A percentile compares a stretch with the other conserved stretches of the same genome.
phyloP scores from a whole-genome alignment of 257 asterid genomes.

The Linaria vulgaris region DNA sequence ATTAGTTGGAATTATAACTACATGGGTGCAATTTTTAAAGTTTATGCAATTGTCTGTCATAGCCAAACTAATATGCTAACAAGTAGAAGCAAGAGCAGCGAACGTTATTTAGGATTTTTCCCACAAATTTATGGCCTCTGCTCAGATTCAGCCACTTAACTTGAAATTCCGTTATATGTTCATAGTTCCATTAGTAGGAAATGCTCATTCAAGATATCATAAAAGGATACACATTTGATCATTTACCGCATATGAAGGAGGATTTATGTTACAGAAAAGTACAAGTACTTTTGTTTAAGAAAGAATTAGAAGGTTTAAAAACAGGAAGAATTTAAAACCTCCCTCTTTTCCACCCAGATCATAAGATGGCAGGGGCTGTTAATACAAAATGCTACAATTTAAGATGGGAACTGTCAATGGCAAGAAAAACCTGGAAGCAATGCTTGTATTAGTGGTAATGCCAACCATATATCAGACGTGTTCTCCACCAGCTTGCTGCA shows the following conservation, averaged over 20 bases:
- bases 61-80: no score
- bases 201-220: no score
- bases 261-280: background rate
- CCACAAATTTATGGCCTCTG: no score
- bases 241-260: background rate
- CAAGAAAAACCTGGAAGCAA: conserved; percentile 78
- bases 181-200: no score
- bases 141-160: no score
- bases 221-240: no score
- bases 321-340: background rate
- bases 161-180: no score
- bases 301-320: background rate
- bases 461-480: conserved; percentile 69
- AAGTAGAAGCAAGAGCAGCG: no score
- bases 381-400: conserved; percentile 16
- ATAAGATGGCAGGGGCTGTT: background rate
- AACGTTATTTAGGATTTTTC: no score
- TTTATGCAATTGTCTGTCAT: no score
- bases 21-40: no score
- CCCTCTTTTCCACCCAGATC: background rate
- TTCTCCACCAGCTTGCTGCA: conserved; percentile 89
- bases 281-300: background rate
- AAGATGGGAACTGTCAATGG: conserved; percentile 29
- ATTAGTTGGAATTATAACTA: no score
- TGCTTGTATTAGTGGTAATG: conserved; percentile 88